Base-by-base conservation (phyloP, 176 grass and related monocot species). In the Musa troglodytarum region DNA sequence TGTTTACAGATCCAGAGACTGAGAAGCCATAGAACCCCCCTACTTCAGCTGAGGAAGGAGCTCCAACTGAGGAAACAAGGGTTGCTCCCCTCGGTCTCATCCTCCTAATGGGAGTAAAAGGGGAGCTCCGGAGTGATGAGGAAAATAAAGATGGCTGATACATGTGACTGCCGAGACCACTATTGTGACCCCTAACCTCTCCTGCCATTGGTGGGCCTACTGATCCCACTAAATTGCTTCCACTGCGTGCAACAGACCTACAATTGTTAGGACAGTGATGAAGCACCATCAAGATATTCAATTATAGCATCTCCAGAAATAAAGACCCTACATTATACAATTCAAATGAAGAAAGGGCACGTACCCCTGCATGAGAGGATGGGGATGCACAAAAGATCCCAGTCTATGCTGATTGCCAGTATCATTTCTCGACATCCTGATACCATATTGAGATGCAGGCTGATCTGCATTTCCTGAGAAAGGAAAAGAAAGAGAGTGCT, bases 1-100 rank as follows among this genome's bases (percentile, higher is more conserved):
- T 92, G 82, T 76, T 87, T 29, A 73, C 65, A 57, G 86, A 74
- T 74, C 67, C 81, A 71, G 90, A 79, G 22, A 83, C 61, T 2
- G 79, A 70, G 69, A 92, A 92, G 59, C 77, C 90, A 85, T 89
- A 83, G 49, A 79, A 78, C 11, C 77, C 79, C 66, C 83, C 86
- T 59, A 83, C 52, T 75, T 92, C 90, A 43, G 82, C 77, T 19
- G 90, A 81, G 28, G 90, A 87, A 62, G 87, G 24, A 19, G 90
- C 74, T 58, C 84, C 82, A 64, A 92, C 84, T 17, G 88, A 92
- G 75, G 90, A 92, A 12, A 88, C 86, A 59, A 89, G 86, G n/a
- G 90, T 78, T 76, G 89, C 57, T 54, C 87, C 90, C 82, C 90
- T 89, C 11, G 87, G 90, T 66, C 90, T 92, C 28, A 89, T 83